These are phyloP conservation scores for Hibiscus syriacus DNA, from an alignment of 345 rosid species.

Conservation along the genomic window DNA sequence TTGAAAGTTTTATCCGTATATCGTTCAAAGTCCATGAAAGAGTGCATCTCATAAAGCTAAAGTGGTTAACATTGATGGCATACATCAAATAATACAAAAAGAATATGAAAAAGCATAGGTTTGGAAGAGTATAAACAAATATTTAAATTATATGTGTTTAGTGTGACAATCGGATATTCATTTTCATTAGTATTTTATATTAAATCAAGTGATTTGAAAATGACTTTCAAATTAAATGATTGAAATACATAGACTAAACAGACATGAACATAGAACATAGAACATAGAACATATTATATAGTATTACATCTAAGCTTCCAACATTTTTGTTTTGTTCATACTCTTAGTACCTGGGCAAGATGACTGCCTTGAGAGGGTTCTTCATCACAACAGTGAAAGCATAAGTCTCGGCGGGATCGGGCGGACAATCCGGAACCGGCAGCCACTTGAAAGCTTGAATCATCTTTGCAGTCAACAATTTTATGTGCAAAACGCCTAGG, in stretches of 20 bases:
- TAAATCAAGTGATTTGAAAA: neutral
- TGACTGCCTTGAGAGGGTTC: conserved; percentile 62
- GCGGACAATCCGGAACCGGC: conserved; percentile 50
- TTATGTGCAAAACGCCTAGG: conserved; percentile 59
- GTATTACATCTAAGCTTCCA: neutral
- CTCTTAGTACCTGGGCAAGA: conserved; percentile 35
- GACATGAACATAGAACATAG: neutral
- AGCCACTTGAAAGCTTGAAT: conserved; percentile 73
- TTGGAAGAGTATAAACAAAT: too few relatives aligned
- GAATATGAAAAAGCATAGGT: too few relatives aligned
- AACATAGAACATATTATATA: neutral
- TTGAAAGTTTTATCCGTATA: neutral
- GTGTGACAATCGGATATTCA: neutral
- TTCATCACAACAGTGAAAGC: conserved; percentile 96
- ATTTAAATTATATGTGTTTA: too few relatives aligned
- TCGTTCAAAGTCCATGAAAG: neutral
- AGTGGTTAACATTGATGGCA: neutral
- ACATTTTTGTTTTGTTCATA: neutral
- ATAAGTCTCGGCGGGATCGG: conserved; percentile 77
- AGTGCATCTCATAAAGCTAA: neutral
- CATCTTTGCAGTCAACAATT: conserved; percentile 78
- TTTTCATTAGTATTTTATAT: neutral
- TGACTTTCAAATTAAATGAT: neutral
- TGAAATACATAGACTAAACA: neutral
- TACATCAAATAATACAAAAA: neutral